Evolutionary conservation across 2,329 filamentous ascomycete species (phyloP).

Genomic region (Cladobotryum protrusum): DNA sequence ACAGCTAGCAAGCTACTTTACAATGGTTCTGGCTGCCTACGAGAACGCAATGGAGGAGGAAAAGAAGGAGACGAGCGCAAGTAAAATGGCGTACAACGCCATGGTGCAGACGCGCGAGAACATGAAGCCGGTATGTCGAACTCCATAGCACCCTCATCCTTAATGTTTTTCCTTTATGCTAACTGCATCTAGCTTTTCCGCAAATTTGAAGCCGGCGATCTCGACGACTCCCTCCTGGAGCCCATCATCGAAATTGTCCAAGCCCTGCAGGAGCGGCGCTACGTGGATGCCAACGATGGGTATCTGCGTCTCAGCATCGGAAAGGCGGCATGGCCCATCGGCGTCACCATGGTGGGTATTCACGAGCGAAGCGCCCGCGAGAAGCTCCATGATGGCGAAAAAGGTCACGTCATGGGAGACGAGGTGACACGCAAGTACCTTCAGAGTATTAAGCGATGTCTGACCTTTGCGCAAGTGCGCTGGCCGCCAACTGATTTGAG

Average conservation of each 20-base stretch:
- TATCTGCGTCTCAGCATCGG: conserved; percentile 91
- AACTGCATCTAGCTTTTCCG: conserved; percentile 60
- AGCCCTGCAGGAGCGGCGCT: conserved; percentile 81
- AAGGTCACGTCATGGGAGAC: conserved; percentile 95
- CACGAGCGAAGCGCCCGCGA: conserved; percentile 94
- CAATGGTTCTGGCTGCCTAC: conserved; percentile 90
- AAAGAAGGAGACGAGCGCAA: conserved; percentile 60
- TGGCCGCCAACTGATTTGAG: conserved; percentile 91
- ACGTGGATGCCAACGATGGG: conserved; percentile 94
- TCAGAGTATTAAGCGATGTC: conserved; percentile 93
- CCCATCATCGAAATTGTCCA: conserved; percentile 88
- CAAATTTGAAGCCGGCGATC: conserved; percentile 73
- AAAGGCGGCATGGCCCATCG: conserved; percentile 97
- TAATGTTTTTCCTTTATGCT: too few species aligned
- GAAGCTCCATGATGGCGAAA: conserved; percentile 82
- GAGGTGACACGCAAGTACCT: conserved; percentile 92
- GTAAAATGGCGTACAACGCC: conserved; percentile 73
- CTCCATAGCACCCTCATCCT: neutral
- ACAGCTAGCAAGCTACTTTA: conserved; percentile 92
- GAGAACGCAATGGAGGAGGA: conserved; percentile 66
- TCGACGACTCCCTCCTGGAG: conserved; percentile 72
- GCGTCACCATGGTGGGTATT: conserved; percentile 99
- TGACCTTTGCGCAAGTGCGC: conserved; percentile 93
- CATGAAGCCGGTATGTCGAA: conserved; percentile 60
- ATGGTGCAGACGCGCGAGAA: conserved; percentile 86